Evolutionary conservation across 352 stramenopile species (phyloP), one percentile per base, ranked within the genome.

Genomic region (Phytophthora boehmeriae): DNA sequence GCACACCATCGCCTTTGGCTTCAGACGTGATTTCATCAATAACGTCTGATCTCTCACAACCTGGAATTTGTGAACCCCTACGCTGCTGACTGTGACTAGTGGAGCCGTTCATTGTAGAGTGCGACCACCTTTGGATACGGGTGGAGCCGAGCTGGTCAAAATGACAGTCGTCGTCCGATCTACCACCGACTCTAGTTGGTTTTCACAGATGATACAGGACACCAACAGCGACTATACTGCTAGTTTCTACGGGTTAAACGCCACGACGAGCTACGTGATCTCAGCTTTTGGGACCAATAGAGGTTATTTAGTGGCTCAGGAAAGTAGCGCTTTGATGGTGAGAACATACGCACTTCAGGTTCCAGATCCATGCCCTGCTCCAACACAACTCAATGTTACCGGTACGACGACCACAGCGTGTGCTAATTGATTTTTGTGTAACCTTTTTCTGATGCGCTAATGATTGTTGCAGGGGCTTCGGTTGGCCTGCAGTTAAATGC

Each of bases 361-460:
- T 14, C 74, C 78, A 34, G 69, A 54, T 9, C 45, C 66, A n/a
- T 86, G 74, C 35, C 76, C 78, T 4, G 5, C 78, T 32, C 76
- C 76, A 4, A 84, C 42, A 20, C 23, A 84, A 9, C 22, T 88
- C 28, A 59, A 45, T 16, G 54, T 68, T 25, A 86, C 76, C 57
- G 78, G 75, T 88, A 54, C 2, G 46, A 44, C n/a, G n/a, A 17
- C 25, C 8, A 34, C 13, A 43, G 50, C 5, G 20, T 25, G 13
- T 28, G 17, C 11, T 36, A n/a, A 34, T 10, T 14, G 28, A 8
- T 36, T 22, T 2, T n/a, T n/a, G n/a, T n/a, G n/a, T n/a, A n/a
- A n/a, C n/a, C n/a, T n/a, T n/a, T n/a, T n/a, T n/a, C n/a, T n/a
- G n/a, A 11, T 14, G 4, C 36, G 27, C 5, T 55, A 43, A 17